Base-by-base conservation (phyloP, 1,284 basidiomycete genomes). In the Tetrapyrgos nigripes region DNA sequence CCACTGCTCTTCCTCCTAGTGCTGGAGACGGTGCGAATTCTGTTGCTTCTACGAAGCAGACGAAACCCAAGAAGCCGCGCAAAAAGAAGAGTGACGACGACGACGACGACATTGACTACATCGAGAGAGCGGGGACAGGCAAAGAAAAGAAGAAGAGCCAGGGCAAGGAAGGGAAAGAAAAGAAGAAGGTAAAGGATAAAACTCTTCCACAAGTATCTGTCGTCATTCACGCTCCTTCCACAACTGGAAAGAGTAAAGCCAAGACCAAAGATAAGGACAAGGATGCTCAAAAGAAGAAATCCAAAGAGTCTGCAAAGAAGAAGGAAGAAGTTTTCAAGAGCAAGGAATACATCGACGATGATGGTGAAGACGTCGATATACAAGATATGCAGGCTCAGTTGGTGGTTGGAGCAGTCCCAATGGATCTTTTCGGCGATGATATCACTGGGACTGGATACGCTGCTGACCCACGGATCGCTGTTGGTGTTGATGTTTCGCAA, bases 21-120 rank as follows among this genome's bases (percentile, higher is more conserved):
- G 9, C 49, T 3, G 35, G 26, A 28, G 26, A n/a, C 13, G 50
- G 21, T 4, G 35, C 37, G 10, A 14, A 9, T 23, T 4, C 28
- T 35, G 10, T 31, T 13, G 40, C 46, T 24, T 21, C 50, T 14
- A 44, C 14, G 29, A 46, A 52, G 44, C 43, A 46, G 27, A n/a
- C 49, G 37, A 37, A 50, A 19, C 40, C 55, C n/a, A 57, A 45
- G 45, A 62, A 70, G 50, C 51, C 51, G 35, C 37, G 33, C 31
- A 60, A 57, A 50, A 58, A 58, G 53, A 50, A 50, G 31, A 35
- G 23, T 13, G 56, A 47, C 11, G 50, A 48, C 43, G 50, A 58
- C 3, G 35, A 26, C n/a, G 51, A 35, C 21, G 33, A 40, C 1
- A 49, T 43, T 27, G 55, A 51, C 3, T 49, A 37, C 33, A 26